Base-by-base conservation (phyloP, 2,329 filamentous ascomycete genomes). In the Blastomyces silverae region DNA sequence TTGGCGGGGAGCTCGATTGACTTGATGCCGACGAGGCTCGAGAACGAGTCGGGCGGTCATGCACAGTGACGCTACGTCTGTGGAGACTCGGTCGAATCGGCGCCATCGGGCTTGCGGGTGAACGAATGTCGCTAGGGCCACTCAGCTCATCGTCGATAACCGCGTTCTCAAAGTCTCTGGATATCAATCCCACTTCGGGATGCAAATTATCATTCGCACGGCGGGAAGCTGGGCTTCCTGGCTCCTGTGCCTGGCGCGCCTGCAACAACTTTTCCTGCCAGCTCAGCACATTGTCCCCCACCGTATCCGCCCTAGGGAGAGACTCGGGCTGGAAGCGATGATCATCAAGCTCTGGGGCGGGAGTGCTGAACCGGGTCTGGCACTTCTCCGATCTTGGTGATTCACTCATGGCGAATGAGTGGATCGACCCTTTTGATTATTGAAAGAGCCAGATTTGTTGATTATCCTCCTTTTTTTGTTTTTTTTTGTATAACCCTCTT, bases 151-250 rank as follows among this genome's bases (percentile, higher is more conserved):
- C 92, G 69, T 96, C 91, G 50, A 88, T 80, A 44, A 96, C 82
- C 17, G 91, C 92, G 70, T 94, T 87, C 75, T 97, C 92, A 69
- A 96, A 96, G 74, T 96, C 92, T 64, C 91, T 86, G 50, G 90
- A 83, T 67, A 79, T 80, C n/a, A 79, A 77, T n/a, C 76, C 75
- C 17, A 70, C 70, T 57, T 78, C 76, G 20, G 20, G 56, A 34
- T 73, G 72, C 28, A 83, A 74, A 2, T 76, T 78, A 68, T 82
- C 78, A 65, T 81, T 79, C 64, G 82, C 73, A 63, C 79, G 75
- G 17, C 83, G 77, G 46, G 82, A 68, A 62, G 78, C 76, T 17
- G 80, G 77, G 39, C 79, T 78, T 34, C 42, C 58, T 22, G 11
- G 13, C 31, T 46, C 58, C 11, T 48, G 25, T 17, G 44, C 44